Base-by-base conservation (phyloP, 23 red algal species). In the Gracilaria caudata region DNA sequence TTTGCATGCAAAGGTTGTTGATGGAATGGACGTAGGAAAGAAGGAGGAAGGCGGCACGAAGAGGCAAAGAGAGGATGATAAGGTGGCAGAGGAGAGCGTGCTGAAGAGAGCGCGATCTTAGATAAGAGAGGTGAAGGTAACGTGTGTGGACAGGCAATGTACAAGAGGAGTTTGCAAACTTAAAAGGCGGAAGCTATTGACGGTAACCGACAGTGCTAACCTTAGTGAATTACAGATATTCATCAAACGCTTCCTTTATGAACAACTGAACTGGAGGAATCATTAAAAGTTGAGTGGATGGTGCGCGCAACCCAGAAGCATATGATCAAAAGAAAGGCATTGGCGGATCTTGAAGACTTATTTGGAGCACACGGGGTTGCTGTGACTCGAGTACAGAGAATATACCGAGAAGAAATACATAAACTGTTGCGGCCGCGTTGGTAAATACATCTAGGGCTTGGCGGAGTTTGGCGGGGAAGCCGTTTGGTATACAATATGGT, bases 61-160 rank as follows among this genome's bases (percentile, higher is more conserved):
- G 65, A 71, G 65, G 17, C 65, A 36, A 71, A 2, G 32, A 36
- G 65, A 71, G 37, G 65, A 38, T 2, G 32, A 4, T 3, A 71
- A 36, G 9, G 65, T 6, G 37, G 20, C 13, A n/a, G 65, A 71
- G 19, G 65, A 71, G 20, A 7, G 34, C 40, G 34, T 21, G 37
- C 0, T 10, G 65, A 71, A 71, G 33, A 71, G 26, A 39, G 65
- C 34, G 13, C 65, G 65, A 16, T 71, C 65, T 10, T 71, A 71
- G 17, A 41, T 9, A 4, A 45, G 41, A 7, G 41, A 45, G 41
- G 41, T 7, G 6, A 45, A 7, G 41, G 41, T 53, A 53, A 53
- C 2, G 49, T 53, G 49, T 53, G 14, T 9, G 49, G 49, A 53
- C 13, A 16, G 13, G 6, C 13, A 53, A n/a, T n/a, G n/a, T n/a